Evolutionary conservation across 805 yeast genomes (phyloP).

Genomic region (Spencermartinsiella europaea): DNA sequence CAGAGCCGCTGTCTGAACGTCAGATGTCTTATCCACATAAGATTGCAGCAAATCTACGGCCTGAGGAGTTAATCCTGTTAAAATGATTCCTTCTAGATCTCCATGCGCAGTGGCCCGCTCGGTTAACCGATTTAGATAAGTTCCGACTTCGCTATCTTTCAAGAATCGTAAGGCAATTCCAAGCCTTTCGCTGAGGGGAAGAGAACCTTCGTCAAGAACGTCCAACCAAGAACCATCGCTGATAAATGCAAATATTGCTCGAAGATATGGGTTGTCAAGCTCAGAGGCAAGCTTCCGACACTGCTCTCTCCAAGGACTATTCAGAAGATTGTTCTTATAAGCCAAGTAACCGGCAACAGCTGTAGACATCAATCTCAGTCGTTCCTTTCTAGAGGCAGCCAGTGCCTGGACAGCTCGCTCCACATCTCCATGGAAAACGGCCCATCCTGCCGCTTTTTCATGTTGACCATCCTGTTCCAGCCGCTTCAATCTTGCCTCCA

Average conservation of each 20-base stretch:
- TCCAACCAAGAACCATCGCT: constrained; percentile 97
- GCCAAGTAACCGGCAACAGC: constrained; percentile 89
- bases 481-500: constrained; percentile 59
- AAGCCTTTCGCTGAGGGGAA: constrained; percentile 80
- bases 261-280: constrained; percentile 77
- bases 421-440: constrained; percentile 88
- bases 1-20: constrained; percentile 86
- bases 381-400: constrained; percentile 64
- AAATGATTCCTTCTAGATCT: constrained; percentile 81
- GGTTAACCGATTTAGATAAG: constrained; percentile 65
- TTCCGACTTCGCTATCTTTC: constrained; percentile 66
- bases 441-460: constrained; percentile 97
- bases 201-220: constrained; percentile 80
- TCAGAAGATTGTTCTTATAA: constrained; percentile 48
- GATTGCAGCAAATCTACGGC: constrained; percentile 79
- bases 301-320: constrained; percentile 88
- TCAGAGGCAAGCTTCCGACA: constrained; percentile 87
- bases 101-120: constrained; percentile 70
- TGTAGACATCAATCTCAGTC: constrained; percentile 75
- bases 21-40: constrained; percentile 82
- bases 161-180: constrained; percentile 88
- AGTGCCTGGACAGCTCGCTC: constrained; percentile 74
- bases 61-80: constrained; percentile 87
- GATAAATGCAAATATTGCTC: constrained; percentile 89
- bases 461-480: constrained; percentile 55